A percentile compares a stretch with the other conserved stretches of the same genome.
phyloP scores from a whole-genome alignment of 768 basidiomycete species.

The Agaricus sinodeliciosus region DNA sequence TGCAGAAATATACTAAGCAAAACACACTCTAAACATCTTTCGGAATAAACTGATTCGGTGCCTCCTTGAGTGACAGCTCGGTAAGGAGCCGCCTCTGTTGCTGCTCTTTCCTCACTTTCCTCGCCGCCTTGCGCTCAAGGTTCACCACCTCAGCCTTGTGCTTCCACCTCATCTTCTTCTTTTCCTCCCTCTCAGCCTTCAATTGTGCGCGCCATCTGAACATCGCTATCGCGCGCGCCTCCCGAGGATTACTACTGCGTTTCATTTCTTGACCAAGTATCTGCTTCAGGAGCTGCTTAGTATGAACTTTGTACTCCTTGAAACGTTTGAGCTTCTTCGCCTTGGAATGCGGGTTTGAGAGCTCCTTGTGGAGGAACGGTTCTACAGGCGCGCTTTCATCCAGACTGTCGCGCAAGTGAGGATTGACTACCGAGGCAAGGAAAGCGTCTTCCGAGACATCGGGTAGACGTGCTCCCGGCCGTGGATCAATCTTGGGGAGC shows the following conservation, averaged over 20 bases:
- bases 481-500: slow-evolving; percentile 45
- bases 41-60: slow-evolving; percentile 57
- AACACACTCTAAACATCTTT: slow-evolving; percentile 15
- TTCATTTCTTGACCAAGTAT: slow-evolving; percentile 48
- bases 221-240: slow-evolving; percentile 66
- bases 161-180: slow-evolving; percentile 55
- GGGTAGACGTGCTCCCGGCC: slow-evolving; percentile 29
- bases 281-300: slow-evolving; percentile 43
- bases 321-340: slow-evolving; percentile 78
- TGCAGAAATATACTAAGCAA: no score
- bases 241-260: slow-evolving; percentile 47
- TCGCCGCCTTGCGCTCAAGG: slow-evolving; percentile 49
- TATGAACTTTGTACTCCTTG: slow-evolving; percentile 47
- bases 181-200: slow-evolving; percentile 49
- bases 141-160: slow-evolving; percentile 40
- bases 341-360: slow-evolving; percentile 76
- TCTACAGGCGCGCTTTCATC: slow-evolving; percentile 60
- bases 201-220: slow-evolving; percentile 66
- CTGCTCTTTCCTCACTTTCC: slow-evolving; percentile 43
- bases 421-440: slow-evolving; percentile 52
- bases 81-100: slow-evolving; percentile 51
- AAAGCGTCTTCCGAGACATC: slow-evolving; percentile 47
- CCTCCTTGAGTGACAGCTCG: slow-evolving; percentile 44
- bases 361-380: slow-evolving; percentile 56
- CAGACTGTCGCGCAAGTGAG: slow-evolving; percentile 33